A percentile compares a stretch with the other conserved stretches of the same genome.
phyloP scores from a whole-genome alignment of 2,329 filamentous ascomycete species.

The Periconia digitata region DNA sequence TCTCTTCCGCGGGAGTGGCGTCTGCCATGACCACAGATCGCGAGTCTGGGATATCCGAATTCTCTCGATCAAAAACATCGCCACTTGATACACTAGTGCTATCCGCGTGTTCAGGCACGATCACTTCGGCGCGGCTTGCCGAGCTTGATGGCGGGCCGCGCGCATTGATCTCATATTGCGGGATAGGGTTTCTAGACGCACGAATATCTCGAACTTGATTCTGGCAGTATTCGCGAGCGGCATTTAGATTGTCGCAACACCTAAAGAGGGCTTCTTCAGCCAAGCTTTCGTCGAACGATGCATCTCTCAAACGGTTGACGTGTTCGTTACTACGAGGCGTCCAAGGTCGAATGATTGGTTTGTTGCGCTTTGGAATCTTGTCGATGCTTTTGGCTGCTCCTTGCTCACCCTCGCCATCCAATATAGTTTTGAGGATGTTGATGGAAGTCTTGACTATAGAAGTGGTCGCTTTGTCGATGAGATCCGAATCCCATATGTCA shows the following conservation, averaged over 20 bases:
- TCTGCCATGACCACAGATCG: constrained; percentile 47
- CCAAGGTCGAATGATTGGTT: constrained; percentile 55
- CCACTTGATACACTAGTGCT: constrained; percentile 27
- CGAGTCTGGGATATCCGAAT: constrained; percentile 29
- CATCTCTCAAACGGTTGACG: constrained; percentile 47
- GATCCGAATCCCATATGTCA: constrained; percentile 80
- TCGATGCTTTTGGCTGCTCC: constrained; percentile 65
- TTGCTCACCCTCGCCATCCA: constrained; percentile 74
- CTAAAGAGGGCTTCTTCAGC: constrained; percentile 80
- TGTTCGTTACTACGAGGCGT: constrained; percentile 51
- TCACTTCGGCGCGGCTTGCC: constrained; percentile 35
- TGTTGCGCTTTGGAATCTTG: constrained; percentile 53
- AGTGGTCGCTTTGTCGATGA: constrained; percentile 78
- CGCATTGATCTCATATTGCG: constrained; percentile 46
- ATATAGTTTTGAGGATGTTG: constrained; percentile 77
- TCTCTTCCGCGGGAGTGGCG: constrained; percentile 16
- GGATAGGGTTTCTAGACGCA: constrained; percentile 68
- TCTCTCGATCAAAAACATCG: constrained; percentile 24
- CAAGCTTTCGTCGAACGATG: constrained; percentile 60
- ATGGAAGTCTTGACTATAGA: constrained; percentile 77
- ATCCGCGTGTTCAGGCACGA: constrained; percentile 34
- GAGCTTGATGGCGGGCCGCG: constrained; percentile 30
- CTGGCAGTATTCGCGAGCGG: constrained; percentile 74
- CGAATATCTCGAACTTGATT: constrained; percentile 61
- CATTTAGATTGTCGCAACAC: constrained; percentile 65